Evolutionary conservation across 2,329 filamentous ascomycete species (phyloP).

Genomic region (Colletotrichum sp.): DNA sequence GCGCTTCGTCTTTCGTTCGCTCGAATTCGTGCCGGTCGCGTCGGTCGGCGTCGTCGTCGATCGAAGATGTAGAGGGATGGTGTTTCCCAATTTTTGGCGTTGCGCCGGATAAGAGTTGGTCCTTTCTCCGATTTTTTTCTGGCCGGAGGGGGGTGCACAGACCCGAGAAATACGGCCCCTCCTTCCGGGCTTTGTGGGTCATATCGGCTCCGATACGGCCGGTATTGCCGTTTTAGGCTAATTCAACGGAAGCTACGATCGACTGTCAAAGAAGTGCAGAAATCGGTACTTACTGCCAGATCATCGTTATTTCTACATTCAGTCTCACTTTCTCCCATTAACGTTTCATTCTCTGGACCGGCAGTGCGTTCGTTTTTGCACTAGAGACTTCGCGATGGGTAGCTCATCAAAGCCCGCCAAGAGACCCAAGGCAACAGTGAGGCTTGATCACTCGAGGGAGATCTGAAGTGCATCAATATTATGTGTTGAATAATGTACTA

Average conservation of each 20-base stretch:
- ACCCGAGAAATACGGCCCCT: not conserved
- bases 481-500: no score
- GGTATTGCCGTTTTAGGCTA: not conserved
- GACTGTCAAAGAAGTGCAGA: not conserved
- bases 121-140: not conserved
- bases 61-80: not conserved
- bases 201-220: not conserved
- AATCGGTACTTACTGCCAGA: not conserved
- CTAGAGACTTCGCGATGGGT: not conserved
- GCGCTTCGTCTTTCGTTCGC: not conserved
- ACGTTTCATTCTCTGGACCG: not conserved
- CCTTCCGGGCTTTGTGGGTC: not conserved
- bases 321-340: not conserved
- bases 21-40: not conserved
- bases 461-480: no score
- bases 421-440: not conserved
- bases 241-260: not conserved
- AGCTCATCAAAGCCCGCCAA: not conserved
- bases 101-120: slow-evolving; percentile 16
- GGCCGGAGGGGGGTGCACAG: not conserved
- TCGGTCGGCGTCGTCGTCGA: not conserved
- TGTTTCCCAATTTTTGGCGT: slow-evolving; percentile 21
- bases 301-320: not conserved
- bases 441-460: not conserved
- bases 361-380: not conserved